Evolutionary conservation across 1,284 basidiomycete genomes (phyloP).

Genomic region (Cryptococcus wingfieldii): DNA sequence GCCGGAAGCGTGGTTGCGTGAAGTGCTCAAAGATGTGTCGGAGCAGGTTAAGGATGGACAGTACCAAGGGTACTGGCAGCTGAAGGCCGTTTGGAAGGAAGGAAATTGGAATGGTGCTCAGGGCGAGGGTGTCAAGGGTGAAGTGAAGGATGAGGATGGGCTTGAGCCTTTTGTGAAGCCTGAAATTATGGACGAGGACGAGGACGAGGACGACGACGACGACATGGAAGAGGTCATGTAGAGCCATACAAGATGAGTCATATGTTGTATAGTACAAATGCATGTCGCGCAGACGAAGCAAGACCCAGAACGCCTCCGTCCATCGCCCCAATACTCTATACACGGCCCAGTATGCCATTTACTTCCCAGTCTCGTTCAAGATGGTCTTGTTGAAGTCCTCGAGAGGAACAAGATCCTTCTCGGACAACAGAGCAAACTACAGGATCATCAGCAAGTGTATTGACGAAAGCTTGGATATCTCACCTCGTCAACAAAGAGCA

Average conservation of each 20-base stretch:
- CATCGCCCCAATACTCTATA: background rate
- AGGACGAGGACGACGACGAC: constrained; percentile 16
- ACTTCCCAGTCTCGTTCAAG: constrained; percentile 60
- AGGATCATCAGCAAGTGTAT: constrained; percentile 1
- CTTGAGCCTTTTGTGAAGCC: constrained; percentile 7
- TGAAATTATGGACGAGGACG: constrained; percentile 19
- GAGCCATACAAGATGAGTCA: background rate
- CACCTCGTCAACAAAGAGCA: constrained; percentile 93
- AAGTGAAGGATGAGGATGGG: background rate
- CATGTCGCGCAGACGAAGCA: background rate
- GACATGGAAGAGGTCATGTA: constrained; percentile 13
- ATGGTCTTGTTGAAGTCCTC: constrained; percentile 97
- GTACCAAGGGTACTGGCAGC: constrained; percentile 51
- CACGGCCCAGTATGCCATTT: background rate
- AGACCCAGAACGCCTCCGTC: too few species aligned
- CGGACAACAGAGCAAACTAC: constrained; percentile 93
- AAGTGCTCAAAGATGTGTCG: constrained; percentile 77
- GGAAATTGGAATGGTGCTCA: background rate
- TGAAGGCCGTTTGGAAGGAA: constrained; percentile 32
- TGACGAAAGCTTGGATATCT: constrained; percentile 16
- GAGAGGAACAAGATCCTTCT: constrained; percentile 91
- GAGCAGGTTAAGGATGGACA: constrained; percentile 71
- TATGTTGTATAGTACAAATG: constrained; percentile 1
- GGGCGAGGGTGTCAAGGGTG: constrained; percentile 2
- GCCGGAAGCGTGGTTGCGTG: constrained; percentile 85